Percentiles rank a stretch among this genome's conserved stretches.
Conservation (phyloP, 2,329 filamentous ascomycete genomes). For the Cladophialophora immunda region DNA sequence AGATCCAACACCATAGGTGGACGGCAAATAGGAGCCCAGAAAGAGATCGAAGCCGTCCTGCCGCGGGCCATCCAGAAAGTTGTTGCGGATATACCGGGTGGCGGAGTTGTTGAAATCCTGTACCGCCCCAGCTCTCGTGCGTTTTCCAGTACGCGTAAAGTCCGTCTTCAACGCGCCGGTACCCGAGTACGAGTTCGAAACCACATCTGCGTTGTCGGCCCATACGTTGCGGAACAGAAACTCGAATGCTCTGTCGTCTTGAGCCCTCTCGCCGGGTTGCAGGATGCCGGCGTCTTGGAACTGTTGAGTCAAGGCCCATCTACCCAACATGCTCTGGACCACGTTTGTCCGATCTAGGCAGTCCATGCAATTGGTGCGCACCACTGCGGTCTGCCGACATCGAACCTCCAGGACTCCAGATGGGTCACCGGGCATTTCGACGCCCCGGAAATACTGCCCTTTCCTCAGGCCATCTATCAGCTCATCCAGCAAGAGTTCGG, state of each 20-base stretch:
- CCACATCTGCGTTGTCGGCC: slow-evolving; percentile 97
- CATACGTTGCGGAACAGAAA: slow-evolving; percentile 94
- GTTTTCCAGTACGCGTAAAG: slow-evolving; percentile 89
- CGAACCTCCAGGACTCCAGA: slow-evolving; percentile 80
- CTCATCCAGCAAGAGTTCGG: slow-evolving; percentile 83
- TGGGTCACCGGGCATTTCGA: slow-evolving; percentile 78
- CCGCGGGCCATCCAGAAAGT: slow-evolving; percentile 90
- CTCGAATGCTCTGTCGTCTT: slow-evolving; percentile 83
- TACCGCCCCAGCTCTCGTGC: slow-evolving; percentile 83
- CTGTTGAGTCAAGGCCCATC: slow-evolving; percentile 87
- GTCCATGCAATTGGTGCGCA: slow-evolving; percentile 99
- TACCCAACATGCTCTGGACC: slow-evolving; percentile 94
- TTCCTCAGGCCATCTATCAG: slow-evolving; percentile 77
- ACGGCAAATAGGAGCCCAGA: slow-evolving; percentile 83
- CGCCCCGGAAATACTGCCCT: slow-evolving; percentile 91
- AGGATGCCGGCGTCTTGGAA: slow-evolving; percentile 85
- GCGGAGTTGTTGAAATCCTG: slow-evolving; percentile 89
- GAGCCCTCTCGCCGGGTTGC: slow-evolving; percentile 76
- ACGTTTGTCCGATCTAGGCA: slow-evolving; percentile 98
- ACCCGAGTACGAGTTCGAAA: slow-evolving; percentile 90
- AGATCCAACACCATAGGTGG: slow-evolving; percentile 73
- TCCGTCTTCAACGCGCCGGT: slow-evolving; percentile 98
- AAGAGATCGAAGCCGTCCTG: slow-evolving; percentile 98
- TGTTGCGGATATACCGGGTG: slow-evolving; percentile 90
- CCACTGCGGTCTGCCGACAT: slow-evolving; percentile 83